Conservation (phyloP, 805 yeast genomes). For the Candida taoyuanica region DNA sequence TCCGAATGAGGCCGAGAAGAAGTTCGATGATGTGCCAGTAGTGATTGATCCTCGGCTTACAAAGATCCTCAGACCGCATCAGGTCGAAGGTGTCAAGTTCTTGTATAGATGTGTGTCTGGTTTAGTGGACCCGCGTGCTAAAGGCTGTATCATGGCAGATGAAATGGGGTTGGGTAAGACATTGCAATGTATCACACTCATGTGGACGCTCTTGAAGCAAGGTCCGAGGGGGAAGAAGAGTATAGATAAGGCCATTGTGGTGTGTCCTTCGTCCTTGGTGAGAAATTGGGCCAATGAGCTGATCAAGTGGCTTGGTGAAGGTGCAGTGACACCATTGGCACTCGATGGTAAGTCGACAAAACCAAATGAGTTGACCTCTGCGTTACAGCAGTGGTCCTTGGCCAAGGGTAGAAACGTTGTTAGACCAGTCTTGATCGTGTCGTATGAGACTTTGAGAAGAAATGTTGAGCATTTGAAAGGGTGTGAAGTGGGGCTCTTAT, state of each 20-base stretch:
- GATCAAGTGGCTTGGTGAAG: slow-evolving; percentile 91
- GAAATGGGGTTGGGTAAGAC: slow-evolving; percentile 96
- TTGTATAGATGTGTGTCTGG: slow-evolving; percentile 90
- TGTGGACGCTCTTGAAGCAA: slow-evolving; percentile 91
- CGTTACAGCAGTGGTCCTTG: slow-evolving; percentile 77
- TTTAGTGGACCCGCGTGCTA: slow-evolving; percentile 71
- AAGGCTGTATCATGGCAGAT: slow-evolving; percentile 98
- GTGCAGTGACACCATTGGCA: slow-evolving; percentile 82
- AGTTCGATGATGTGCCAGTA: slow-evolving; percentile 85
- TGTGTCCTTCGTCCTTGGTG: slow-evolving; percentile 92
- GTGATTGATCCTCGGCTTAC: slow-evolving; percentile 89
- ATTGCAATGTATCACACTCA: slow-evolving; percentile 77
- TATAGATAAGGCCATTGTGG: slow-evolving; percentile 86
- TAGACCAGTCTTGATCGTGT: slow-evolving; percentile 87
- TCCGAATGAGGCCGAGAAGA: slow-evolving; percentile 44
- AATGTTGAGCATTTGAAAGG: slow-evolving; percentile 71
- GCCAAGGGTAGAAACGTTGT: slow-evolving; percentile 87
- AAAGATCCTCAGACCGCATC: slow-evolving; percentile 89
- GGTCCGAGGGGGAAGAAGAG: slow-evolving; percentile 79
- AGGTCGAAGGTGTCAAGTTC: slow-evolving; percentile 91
- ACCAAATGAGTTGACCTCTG: slow-evolving; percentile 59
- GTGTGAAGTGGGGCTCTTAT: slow-evolving; percentile 77
- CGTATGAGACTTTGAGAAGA: slow-evolving; percentile 88
- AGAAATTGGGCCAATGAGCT: slow-evolving; percentile 97
- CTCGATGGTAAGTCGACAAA: slow-evolving; percentile 87